Evolutionary conservation across 169 alveolate species (phyloP), one percentile per base, ranked within the genome.

Genomic region (Babesia caballi): DNA sequence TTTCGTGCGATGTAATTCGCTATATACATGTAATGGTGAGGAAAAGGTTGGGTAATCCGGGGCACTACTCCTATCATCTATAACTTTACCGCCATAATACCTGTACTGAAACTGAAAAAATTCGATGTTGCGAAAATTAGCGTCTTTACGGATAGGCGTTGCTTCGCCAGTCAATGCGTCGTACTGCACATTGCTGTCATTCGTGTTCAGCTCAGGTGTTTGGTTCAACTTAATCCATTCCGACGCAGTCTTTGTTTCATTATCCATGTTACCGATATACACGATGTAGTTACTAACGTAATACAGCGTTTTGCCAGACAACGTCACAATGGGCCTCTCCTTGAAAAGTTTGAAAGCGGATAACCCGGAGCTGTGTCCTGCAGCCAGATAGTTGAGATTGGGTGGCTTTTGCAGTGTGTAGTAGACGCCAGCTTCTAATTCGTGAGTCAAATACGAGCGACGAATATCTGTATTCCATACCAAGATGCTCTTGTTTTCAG

Each of bases 391-490:
- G 53, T 95, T 91, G 42, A 89, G 89, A 47, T 91, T 82, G 14
- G 95, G 95, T 72, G 96, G 96, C 9, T 71, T 63, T 38, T 86
- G 53, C 23, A 95, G 68, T 42, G 94, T 84, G 99, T 99, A 97
- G 76, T 94, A 97, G 49, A 99, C 80, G 84, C 96, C 99, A 58
- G 91, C 84, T 52, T 97, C 98, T 88, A 93, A 92, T 35, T 91
- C 84, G 61, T 91, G 85, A n/a, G 96, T 92, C 78, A 93, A 95
- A 11, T 93, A 84, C 27, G 92, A 78, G 1, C 94, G 41, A 81
- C 98, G 91, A 70, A 94, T 94, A 46, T 87, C 91, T 27, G 95
- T 83, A 80, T 95, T 98, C 99, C 99, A 97, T 14, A 96, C 85
- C 66, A 96, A 83, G 42, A 95, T 77, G 11, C 98, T 93, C 60